Base-by-base conservation (phyloP, 2,329 filamentous ascomycete species). In the Verticillium nonalfalfae region DNA sequence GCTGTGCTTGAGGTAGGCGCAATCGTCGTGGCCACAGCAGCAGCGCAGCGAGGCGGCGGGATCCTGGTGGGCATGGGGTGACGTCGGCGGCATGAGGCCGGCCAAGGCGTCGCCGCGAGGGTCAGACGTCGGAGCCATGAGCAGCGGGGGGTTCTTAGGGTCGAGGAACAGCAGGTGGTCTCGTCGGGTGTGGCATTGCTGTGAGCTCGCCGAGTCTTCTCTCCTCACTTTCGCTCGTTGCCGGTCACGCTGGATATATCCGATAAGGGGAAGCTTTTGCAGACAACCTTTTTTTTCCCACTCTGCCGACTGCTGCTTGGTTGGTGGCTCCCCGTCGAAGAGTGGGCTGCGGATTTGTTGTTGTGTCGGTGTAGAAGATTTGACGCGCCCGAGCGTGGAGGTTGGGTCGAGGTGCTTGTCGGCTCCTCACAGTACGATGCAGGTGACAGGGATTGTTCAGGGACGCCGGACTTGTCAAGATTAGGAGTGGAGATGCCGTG, bases 21-120 rank as follows among this genome's bases (percentile, higher is more conserved):
- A 98, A 69, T 92, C 87, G 64, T 81, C 73, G 66, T 86, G 87
- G 61, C 93, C 93, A 78, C 94, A 99, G 78, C 94, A 99, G 81
- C 95, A 98, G 58, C 76, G 79, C 65, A 86, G 71, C 18, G 76
- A 67, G 54, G 75, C 70, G 26, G 58, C 35, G 33, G 58, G 58
- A 34, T 35, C 40, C 6, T 54, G 58, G 59, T 71, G 60, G 56
- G 66, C 63, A 58, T 71, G 65, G 52, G 59, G 38, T 39, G 21
- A 38, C 34, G 59, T 34, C 26, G 56, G 39, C 57, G 63, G 64
- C 61, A 62, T 57, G 58, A 65, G 62, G 61, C 61, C 64, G 54
- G 63, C 59, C 61, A 66, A 61, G 57, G 58, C 55, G 50, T 66
- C 58, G 61, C 55, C 59, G 50, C 40, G 62, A 36, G 58, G 36